Evolutionary conservation across 2,329 filamentous ascomycete species (phyloP).

Genomic region (Colletotrichum ledebouriae): DNA sequence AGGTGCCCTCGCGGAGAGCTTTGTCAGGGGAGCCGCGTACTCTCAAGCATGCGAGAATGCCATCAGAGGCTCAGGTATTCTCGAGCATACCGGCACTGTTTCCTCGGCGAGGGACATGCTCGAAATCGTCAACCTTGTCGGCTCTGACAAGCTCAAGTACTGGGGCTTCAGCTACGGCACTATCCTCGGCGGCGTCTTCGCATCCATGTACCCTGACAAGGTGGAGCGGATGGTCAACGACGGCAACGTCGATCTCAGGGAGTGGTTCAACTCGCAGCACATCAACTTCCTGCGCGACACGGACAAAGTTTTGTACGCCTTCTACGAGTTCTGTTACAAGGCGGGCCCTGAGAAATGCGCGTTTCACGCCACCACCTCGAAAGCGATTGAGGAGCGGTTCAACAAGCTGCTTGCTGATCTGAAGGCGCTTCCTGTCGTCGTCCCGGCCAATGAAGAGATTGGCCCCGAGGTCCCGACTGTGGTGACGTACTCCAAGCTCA

Average conservation of each 20-base stretch:
- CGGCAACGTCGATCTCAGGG: constrained; percentile 67
- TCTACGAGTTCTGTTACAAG: constrained; percentile 66
- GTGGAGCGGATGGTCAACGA: constrained; percentile 66
- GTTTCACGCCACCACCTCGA: constrained; percentile 55
- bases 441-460: constrained; percentile 48
- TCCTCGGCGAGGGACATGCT: constrained; percentile 63
- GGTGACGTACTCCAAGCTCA: constrained; percentile 64
- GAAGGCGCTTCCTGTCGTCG: constrained; percentile 58
- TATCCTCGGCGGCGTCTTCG: constrained; percentile 65
- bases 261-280: constrained; percentile 63
- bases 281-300: constrained; percentile 66
- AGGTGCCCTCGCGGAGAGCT: constrained; percentile 60
- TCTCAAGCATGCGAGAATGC: constrained; percentile 58
- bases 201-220: constrained; percentile 64
- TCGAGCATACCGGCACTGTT: constrained; percentile 58
- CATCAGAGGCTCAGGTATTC: constrained; percentile 53
- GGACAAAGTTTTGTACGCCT: constrained; percentile 65
- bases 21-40: constrained; percentile 57
- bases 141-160: constrained; percentile 60
- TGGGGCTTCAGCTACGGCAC: constrained; percentile 71
- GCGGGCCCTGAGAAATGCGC: constrained; percentile 63
- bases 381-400: constrained; percentile 56
- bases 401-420: constrained; percentile 56
- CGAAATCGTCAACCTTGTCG: constrained; percentile 58
- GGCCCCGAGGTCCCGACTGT: constrained; percentile 60